Conservation (phyloP, 1,284 basidiomycete genomes). For the Cutaneotrichosporon sp. region DNA sequence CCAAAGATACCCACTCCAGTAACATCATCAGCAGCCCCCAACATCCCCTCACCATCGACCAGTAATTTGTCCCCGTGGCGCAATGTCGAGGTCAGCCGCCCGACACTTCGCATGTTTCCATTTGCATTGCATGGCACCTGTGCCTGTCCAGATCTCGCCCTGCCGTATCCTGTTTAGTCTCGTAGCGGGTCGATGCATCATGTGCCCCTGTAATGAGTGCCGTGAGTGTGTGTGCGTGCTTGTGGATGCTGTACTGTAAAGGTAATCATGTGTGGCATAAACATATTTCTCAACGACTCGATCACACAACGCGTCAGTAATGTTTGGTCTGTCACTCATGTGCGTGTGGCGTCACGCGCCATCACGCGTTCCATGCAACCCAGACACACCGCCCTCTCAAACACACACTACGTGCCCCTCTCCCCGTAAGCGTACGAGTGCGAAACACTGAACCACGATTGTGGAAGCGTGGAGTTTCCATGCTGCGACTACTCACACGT, state of each 20-base stretch:
- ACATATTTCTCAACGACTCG: background rate
- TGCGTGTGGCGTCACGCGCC: background rate
- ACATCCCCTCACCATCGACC: constrained; percentile 4
- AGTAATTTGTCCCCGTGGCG: background rate
- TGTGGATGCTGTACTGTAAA: background rate
- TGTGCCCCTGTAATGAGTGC: constrained; percentile 3
- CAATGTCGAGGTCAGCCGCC: background rate
- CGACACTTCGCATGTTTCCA: background rate
- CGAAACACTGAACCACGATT: background rate
- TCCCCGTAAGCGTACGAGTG: background rate
- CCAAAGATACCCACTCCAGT: background rate
- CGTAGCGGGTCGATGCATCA: constrained; percentile 18
- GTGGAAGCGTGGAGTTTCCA: background rate
- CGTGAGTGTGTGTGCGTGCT: background rate
- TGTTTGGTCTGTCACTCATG: background rate
- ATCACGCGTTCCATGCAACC: background rate
- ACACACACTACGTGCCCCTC: background rate
- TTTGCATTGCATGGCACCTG: constrained; percentile 23
- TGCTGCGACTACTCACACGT: background rate
- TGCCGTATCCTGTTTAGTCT: constrained; percentile 9
- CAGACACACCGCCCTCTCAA: background rate
- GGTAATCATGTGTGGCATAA: background rate
- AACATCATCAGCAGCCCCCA: background rate
- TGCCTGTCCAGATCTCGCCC: constrained; percentile 15
- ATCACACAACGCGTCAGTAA: background rate